Percentiles rank a stretch among this genome's conserved stretches.
Conservation (phyloP, 352 stramenopile species). For the Elongisporangium undulatum region DNA sequence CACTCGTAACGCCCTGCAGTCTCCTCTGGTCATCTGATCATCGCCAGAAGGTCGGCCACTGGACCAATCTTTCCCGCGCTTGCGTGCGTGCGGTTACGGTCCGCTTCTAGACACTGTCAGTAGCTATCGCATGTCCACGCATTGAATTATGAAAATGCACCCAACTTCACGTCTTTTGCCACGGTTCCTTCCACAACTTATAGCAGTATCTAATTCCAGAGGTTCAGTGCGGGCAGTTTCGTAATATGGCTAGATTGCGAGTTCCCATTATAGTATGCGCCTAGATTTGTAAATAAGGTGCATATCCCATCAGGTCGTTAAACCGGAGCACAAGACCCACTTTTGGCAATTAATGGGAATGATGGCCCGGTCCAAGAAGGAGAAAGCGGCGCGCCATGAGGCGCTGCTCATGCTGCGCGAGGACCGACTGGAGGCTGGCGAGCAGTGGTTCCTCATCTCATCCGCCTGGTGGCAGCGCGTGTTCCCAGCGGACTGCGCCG, state of each 20-base stretch:
- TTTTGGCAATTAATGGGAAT: constrained; percentile 1
- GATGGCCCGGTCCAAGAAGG: not conserved
- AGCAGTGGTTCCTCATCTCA: constrained; percentile 60
- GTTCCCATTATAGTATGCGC: not conserved
- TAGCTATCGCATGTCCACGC: not conserved
- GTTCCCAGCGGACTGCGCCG: constrained; percentile 10
- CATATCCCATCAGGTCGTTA: not conserved
- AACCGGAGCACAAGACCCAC: not conserved
- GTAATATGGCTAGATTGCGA: not conserved
- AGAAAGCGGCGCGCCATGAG: not conserved
- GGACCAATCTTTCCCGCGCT: not conserved
- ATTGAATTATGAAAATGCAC: not conserved
- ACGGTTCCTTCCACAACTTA: not conserved
- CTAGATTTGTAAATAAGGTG: not conserved
- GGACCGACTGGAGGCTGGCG: constrained; percentile 41
- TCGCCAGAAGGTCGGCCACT: not conserved
- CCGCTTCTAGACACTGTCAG: not conserved
- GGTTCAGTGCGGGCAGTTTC: not conserved
- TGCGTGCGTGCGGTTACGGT: not conserved
- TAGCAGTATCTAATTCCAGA: not conserved
- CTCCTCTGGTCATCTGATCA: not conserved
- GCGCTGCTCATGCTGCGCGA: constrained; percentile 13
- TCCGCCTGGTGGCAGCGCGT: constrained; percentile 47
- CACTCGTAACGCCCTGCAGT: not conserved
- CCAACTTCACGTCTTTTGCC: not conserved